Evolutionary conservation across 257 asterid genomes (phyloP).

Genomic region (Oldenlandia corymbosa): DNA sequence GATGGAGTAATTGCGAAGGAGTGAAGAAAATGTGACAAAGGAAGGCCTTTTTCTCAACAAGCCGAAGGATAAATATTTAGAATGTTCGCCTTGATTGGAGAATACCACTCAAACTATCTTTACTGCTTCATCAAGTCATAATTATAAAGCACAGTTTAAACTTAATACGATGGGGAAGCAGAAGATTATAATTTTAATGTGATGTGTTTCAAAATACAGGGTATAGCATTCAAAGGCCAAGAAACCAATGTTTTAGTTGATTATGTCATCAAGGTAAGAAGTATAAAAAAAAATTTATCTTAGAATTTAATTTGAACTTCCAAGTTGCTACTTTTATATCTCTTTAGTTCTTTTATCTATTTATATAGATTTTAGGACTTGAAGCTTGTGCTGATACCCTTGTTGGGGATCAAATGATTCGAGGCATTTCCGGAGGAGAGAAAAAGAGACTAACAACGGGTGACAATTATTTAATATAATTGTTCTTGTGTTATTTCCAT

Average conservation of each 20-base stretch:
- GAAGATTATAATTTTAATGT: neutral
- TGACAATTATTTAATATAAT: slow-evolving; percentile 1
- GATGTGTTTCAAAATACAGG: neutral
- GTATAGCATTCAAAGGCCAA: neutral
- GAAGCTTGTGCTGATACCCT: slow-evolving; percentile 83
- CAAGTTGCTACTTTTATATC: no score
- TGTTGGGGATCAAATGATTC: slow-evolving; percentile 79
- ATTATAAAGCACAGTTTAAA: no score
- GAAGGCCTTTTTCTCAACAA: no score
- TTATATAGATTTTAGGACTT: slow-evolving; percentile 81
- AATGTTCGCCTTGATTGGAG: no score
- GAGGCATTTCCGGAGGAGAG: slow-evolving; percentile 95
- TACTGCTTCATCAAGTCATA: no score
- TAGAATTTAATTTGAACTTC: no score
- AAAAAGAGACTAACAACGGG: slow-evolving; percentile 85
- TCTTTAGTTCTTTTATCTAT: no score
- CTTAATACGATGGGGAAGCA: no score
- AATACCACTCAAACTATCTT: neutral
- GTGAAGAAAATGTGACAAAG: no score
- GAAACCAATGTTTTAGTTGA: neutral
- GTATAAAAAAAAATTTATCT: no score
- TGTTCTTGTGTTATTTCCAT: neutral
- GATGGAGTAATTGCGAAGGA: no score
- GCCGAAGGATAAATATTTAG: no score
- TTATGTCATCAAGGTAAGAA: slow-evolving; percentile 6